These are phyloP conservation scores for Blastobotrys americana DNA, from an alignment of 805 yeast genomes.

Conservation along the genomic window DNA sequence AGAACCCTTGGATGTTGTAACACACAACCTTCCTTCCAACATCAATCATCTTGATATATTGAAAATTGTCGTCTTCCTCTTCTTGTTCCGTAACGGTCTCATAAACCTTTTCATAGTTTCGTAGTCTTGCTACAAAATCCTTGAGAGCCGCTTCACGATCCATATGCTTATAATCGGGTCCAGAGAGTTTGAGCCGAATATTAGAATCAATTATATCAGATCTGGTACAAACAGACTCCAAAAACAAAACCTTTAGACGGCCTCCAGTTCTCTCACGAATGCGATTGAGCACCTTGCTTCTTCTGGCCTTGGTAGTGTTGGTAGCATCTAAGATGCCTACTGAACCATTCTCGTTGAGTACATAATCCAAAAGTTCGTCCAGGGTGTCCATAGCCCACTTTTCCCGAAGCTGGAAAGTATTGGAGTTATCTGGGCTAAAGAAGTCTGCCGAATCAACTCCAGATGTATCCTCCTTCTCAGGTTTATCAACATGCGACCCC, in stretches of 20 bases:
- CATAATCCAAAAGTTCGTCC: conserved; percentile 73
- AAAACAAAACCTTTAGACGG: conserved; percentile 63
- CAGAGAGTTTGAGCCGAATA: conserved; percentile 75
- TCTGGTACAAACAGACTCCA: conserved; percentile 85
- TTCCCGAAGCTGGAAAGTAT: conserved; percentile 63
- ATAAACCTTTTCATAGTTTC: conserved; percentile 81
- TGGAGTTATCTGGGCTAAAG: conserved; percentile 70
- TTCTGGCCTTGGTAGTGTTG: conserved; percentile 67
- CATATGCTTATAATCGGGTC: conserved; percentile 88
- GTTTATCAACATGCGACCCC: not conserved
- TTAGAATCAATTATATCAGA: conserved; percentile 72
- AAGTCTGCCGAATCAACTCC: conserved; percentile 58
- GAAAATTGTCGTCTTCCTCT: conserved; percentile 58
- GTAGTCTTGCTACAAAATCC: conserved; percentile 75
- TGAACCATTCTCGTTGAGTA: conserved; percentile 73
- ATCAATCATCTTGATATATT: conserved; percentile 90
- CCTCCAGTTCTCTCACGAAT: conserved; percentile 35
- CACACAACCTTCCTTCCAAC: conserved; percentile 93
- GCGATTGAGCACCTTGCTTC: conserved; percentile 50
- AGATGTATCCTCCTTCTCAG: not conserved
- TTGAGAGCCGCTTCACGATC: conserved; percentile 69
- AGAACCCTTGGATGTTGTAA: conserved; percentile 77
- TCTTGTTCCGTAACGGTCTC: conserved; percentile 82
- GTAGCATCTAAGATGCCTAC: conserved; percentile 95
- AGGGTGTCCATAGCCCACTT: conserved; percentile 93